Percentiles rank a stretch among this genome's conserved stretches.
These are phyloP conservation scores for Malus sieversii DNA, from an alignment of 306 rosid genomes.

Conservation along the genomic window DNA sequence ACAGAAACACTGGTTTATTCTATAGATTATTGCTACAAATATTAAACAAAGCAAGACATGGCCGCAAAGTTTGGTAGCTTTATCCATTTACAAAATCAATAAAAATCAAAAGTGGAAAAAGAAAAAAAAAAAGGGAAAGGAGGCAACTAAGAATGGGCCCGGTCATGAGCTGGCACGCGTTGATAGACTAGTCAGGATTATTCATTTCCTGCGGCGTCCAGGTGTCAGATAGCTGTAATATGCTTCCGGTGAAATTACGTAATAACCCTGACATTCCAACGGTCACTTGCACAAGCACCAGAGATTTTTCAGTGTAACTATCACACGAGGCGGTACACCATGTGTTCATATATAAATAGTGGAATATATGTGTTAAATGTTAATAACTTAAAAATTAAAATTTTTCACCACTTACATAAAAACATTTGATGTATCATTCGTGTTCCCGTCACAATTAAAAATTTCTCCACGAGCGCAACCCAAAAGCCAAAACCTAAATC, in stretches of 20 bases:
- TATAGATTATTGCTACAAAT: no score
- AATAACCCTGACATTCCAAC: slow-evolving; percentile 21
- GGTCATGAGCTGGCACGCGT: slow-evolving; percentile 42
- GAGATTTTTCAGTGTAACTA: no score
- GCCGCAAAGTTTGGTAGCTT: not conserved
- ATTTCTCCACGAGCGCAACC: no score
- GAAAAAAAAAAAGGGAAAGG: not conserved
- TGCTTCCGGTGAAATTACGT: not conserved
- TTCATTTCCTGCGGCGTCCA: slow-evolving; percentile 35
- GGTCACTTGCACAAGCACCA: slow-evolving; percentile 27
- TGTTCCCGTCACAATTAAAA: no score
- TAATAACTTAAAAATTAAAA: no score
- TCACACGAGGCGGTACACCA: no score
- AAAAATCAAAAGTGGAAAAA: not conserved
- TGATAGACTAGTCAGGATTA: slow-evolving; percentile 14
- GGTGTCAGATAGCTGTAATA: slow-evolving; percentile 70
- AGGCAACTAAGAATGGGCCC: slow-evolving; percentile 2
- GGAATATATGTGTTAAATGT: no score
- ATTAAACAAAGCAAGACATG: not conserved
- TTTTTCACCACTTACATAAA: no score
- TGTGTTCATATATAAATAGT: no score
- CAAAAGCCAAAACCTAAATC: no score
- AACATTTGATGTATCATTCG: no score
- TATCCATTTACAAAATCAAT: not conserved
- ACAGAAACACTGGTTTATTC: no score